phyloP scores from a whole-genome alignment of 164 flowering plant species.

The Vitis labrusca region DNA sequence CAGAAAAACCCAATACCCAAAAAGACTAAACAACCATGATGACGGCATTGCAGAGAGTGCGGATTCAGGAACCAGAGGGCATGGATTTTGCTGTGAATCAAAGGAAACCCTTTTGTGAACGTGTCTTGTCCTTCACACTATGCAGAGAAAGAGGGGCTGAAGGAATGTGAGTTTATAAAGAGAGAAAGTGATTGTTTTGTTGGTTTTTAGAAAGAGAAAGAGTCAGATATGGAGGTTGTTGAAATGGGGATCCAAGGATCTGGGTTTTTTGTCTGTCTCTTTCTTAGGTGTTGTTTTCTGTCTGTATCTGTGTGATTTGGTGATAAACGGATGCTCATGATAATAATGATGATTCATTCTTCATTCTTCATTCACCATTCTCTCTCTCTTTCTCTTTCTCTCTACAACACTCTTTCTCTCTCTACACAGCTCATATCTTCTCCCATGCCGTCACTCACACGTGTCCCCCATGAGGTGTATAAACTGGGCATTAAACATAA shows the following conservation, averaged over 20 bases:
- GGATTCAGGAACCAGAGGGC: conserved; percentile 21
- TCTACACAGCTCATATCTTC: conserved; percentile 14
- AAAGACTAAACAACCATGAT: neutral
- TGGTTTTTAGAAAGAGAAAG: neutral
- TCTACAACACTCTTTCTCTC: neutral
- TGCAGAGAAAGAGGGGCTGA: conserved; percentile 1
- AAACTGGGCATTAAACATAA: too few species aligned
- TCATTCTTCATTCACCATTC: neutral
- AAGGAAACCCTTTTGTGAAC: conserved; percentile 20
- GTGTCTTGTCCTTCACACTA: conserved; percentile 33
- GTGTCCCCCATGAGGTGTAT: too few species aligned
- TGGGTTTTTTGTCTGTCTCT: conserved; percentile 24
- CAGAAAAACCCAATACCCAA: conserved; percentile 1
- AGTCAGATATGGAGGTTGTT: conserved; percentile 10
- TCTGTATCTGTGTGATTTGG: neutral
- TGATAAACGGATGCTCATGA: neutral
- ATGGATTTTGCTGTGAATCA: conserved; percentile 31
- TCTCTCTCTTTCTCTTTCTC: neutral
- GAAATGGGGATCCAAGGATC: conserved; percentile 11
- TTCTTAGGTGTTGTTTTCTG: neutral
- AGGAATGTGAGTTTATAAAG: conserved; percentile 10
- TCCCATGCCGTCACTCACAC: neutral
- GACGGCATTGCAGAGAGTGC: conserved; percentile 13
- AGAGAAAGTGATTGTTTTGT: conserved; percentile 4
- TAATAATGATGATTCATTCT: conserved; percentile 4